Evolutionary conservation across 495 filamentous ascomycete genomes (phyloP).

Genomic region (Hypoxylon perforatum): DNA sequence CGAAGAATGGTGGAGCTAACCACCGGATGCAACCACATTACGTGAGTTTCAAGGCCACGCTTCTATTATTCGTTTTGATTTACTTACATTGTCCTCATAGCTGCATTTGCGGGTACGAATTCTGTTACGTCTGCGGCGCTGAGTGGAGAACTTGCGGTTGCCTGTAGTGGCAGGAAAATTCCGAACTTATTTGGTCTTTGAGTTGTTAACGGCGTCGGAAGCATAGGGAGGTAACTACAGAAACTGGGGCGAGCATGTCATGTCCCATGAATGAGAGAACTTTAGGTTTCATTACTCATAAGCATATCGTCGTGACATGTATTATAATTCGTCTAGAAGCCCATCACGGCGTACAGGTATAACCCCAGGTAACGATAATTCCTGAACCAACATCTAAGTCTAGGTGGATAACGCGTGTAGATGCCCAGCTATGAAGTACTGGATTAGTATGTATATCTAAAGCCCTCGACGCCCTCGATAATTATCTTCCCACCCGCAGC

Average conservation of each 20-base stretch:
- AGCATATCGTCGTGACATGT: too few relatives aligned
- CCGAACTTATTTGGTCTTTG: too few relatives aligned
- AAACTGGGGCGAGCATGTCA: too few relatives aligned
- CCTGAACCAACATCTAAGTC: background rate
- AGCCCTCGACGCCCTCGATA: slow-evolving; percentile 67
- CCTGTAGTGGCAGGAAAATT: slow-evolving; percentile 52
- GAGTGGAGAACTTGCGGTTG: slow-evolving; percentile 65
- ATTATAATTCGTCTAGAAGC: too few relatives aligned
- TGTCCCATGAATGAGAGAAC: too few relatives aligned
- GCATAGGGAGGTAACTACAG: too few relatives aligned
- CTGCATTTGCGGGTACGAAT: slow-evolving; percentile 64
- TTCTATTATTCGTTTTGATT: background rate
- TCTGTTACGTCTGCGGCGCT: slow-evolving; percentile 68
- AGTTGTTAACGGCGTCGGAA: too few relatives aligned
- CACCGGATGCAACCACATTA: slow-evolving; percentile 86
- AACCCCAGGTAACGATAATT: background rate
- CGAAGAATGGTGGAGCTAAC: slow-evolving; percentile 75
- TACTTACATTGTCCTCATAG: slow-evolving; percentile 46
- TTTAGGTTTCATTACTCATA: too few relatives aligned
- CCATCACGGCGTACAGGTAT: too few relatives aligned
- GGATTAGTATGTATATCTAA: slow-evolving; percentile 63
- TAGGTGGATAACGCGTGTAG: too few relatives aligned
- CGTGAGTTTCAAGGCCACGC: slow-evolving; percentile 51
- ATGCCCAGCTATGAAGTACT: too few relatives aligned
- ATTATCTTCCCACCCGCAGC: slow-evolving; percentile 60